These are phyloP conservation scores for Boechera divaricarpa DNA, from an alignment of 345 rosid genomes.

Conservation along the genomic window DNA sequence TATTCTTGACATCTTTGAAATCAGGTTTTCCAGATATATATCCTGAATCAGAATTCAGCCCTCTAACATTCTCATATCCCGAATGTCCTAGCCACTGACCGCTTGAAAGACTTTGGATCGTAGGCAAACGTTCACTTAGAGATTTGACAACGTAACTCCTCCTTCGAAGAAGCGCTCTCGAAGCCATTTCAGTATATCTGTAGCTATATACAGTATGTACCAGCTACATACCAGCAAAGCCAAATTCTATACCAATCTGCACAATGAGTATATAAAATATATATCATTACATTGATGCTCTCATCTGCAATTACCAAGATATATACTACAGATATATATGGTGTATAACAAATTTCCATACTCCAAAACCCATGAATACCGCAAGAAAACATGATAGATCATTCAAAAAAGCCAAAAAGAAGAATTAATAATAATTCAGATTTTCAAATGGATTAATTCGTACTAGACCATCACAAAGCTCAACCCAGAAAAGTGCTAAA, in stretches of 20 bases:
- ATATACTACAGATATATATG: background rate
- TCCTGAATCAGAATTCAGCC: conserved; percentile 35
- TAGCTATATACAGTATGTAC: conserved; percentile 31
- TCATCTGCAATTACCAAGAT: background rate
- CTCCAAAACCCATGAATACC: background rate
- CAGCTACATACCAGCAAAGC: conserved; percentile 35
- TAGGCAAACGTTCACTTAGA: conserved; percentile 47
- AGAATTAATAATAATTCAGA: background rate
- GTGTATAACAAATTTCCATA: background rate
- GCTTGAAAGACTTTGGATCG: conserved; percentile 50
- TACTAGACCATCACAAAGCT: background rate
- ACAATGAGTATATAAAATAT: conserved; percentile 16
- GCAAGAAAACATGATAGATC: background rate
- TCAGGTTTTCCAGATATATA: conserved; percentile 36
- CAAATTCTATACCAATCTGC: conserved; percentile 39
- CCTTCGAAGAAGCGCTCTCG: conserved; percentile 65
- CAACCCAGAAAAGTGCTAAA: background rate
- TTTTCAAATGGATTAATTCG: background rate
- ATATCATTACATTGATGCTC: conserved; percentile 3
- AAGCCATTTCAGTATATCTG: conserved; percentile 57
- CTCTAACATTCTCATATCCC: conserved; percentile 35
- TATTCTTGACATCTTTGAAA: conserved; percentile 45
- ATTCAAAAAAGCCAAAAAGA: background rate
- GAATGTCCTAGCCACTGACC: conserved; percentile 45
- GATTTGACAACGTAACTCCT: conserved; percentile 51